phyloP scores from a whole-genome alignment of 768 basidiomycete genomes.

The Boletus huronensis region DNA sequence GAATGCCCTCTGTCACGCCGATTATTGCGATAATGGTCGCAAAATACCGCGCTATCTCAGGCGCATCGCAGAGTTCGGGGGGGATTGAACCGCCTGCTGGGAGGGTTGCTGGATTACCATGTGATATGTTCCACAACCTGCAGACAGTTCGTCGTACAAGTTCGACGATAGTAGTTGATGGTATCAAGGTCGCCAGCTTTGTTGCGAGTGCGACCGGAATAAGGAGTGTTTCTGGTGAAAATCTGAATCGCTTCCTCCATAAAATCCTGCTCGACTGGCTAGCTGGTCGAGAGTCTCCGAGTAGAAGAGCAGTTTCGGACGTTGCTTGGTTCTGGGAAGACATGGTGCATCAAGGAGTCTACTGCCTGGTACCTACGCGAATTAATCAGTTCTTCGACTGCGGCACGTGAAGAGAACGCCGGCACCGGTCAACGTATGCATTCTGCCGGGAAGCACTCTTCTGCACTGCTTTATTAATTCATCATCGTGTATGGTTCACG shows the following conservation, averaged over 20 bases:
- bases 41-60: conserved; percentile 23
- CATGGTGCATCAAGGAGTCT: neutral
- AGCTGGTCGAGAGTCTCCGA: conserved; percentile 1
- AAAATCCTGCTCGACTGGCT: neutral
- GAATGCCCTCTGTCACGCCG: conserved; percentile 14
- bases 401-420: neutral
- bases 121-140: conserved; percentile 19
- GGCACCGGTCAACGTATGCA: neutral
- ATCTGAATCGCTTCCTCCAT: neutral
- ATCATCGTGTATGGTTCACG: no score
- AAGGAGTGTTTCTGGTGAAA: conserved; percentile 21
- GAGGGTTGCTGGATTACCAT: conserved; percentile 6
- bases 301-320: conserved; percentile 12
- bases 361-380: no score
- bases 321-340: neutral
- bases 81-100: conserved; percentile 6
- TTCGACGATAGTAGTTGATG: conserved; percentile 26
- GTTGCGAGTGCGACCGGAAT: conserved; percentile 27
- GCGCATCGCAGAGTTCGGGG: conserved; percentile 16
- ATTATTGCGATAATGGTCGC: conserved; percentile 18
- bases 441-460: neutral
- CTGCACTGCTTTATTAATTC: neutral
- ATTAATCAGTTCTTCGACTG: neutral
- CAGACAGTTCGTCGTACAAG: conserved; percentile 28
- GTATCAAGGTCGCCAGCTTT: conserved; percentile 20